These are phyloP conservation scores for Rhinocladiella similis DNA, from an alignment of 2,329 filamentous ascomycete species.

Conservation along the genomic window DNA sequence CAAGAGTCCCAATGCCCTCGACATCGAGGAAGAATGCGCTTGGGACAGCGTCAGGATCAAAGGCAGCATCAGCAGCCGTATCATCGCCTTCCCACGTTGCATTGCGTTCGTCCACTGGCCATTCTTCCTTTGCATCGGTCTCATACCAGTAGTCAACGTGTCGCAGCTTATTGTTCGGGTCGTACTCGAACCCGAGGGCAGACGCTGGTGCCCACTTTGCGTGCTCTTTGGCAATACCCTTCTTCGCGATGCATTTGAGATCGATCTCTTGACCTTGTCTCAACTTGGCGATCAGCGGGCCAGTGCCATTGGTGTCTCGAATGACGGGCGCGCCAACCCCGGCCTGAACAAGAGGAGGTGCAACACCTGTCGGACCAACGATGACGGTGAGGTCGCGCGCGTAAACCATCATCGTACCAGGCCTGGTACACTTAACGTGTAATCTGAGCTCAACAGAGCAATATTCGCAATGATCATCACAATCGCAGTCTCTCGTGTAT, in stretches of 20 bases:
- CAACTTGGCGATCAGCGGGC: conserved; percentile 86
- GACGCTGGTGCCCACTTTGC: conserved; percentile 95
- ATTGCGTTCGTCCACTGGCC: conserved; percentile 59
- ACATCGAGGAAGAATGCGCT: conserved; percentile 90
- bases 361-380: neutral
- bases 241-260: conserved; percentile 91
- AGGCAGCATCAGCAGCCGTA: conserved; percentile 80
- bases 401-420: conserved; percentile 85
- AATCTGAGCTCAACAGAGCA: conserved; percentile 85
- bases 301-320: conserved; percentile 76
- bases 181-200: conserved; percentile 95
- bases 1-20: conserved; percentile 82
- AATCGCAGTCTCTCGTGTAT: conserved; percentile 93
- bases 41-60: conserved; percentile 87
- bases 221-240: conserved; percentile 98
- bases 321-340: conserved; percentile 81
- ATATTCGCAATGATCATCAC: conserved; percentile 89
- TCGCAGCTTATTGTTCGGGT: conserved; percentile 91
- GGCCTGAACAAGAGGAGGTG: conserved; percentile 64
- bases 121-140: conserved; percentile 76
- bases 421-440: conserved; percentile 73
- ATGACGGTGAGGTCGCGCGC: conserved; percentile 79
- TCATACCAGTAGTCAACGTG: conserved; percentile 97
- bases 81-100: conserved; percentile 75
- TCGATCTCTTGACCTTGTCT: conserved; percentile 86